A percentile compares a stretch with the other conserved stretches of the same genome.
Evolutionary conservation across 176 grass and related monocot genomes (phyloP).

Genomic region (Triticum turgidum): DNA sequence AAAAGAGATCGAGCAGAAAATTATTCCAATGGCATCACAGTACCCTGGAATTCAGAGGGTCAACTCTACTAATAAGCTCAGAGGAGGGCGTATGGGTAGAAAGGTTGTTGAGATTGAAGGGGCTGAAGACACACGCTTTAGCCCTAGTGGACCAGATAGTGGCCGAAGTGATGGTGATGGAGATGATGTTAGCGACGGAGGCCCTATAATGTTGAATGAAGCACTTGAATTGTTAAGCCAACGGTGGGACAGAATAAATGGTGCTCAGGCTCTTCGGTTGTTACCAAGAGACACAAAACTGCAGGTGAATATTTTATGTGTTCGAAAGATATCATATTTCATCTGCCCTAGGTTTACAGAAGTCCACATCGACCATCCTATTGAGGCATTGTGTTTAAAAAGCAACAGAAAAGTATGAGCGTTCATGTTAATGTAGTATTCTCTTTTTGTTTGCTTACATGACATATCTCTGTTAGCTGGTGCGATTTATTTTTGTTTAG

Average conservation of each 20-base stretch:
- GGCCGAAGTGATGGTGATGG: conserved; percentile 90
- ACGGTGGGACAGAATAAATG: conserved; percentile 98
- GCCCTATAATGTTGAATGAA: conserved; percentile 91
- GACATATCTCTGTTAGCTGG: neutral
- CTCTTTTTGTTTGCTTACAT: neutral
- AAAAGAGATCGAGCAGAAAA: conserved; percentile 75
- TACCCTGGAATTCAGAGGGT: conserved; percentile 57
- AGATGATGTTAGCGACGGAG: conserved; percentile 78
- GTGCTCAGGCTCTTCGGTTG: conserved; percentile 87
- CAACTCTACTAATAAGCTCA: conserved; percentile 47
- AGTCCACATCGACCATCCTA: neutral
- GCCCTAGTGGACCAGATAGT: conserved; percentile 80
- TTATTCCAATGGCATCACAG: conserved; percentile 61
- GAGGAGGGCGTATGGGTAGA: conserved; percentile 62
- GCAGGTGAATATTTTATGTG: conserved; percentile 55
- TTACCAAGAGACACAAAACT: conserved; percentile 97
- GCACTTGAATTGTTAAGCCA: conserved; percentile 90
- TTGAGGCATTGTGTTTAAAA: neutral
- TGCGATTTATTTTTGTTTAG: neutral
- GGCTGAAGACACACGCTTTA: conserved; percentile 66
- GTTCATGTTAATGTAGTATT: conserved; percentile 7
- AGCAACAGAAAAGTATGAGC: neutral
- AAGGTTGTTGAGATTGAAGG: conserved; percentile 94
- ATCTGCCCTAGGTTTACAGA: conserved; percentile 5
- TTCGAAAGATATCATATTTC: conserved; percentile 18